These are phyloP conservation scores for Nadsonia commutata DNA, from an alignment of 1,139 yeast species.

Conservation along the genomic window DNA sequence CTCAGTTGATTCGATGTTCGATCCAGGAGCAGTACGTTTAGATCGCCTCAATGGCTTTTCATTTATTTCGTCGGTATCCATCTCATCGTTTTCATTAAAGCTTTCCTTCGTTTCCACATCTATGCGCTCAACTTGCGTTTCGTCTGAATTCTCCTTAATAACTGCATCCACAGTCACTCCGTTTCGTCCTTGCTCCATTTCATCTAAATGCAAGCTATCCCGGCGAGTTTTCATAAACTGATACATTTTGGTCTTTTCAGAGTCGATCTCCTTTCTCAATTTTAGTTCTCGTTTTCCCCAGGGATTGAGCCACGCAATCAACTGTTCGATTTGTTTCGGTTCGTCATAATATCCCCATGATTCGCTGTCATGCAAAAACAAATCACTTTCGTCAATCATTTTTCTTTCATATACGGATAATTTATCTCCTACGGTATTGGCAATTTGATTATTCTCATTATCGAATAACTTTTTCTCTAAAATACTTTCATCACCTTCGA, in stretches of 20 bases:
- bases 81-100: conserved; percentile 5
- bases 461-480: conserved; percentile 11
- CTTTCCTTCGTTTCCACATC: neutral
- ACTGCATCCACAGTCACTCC: conserved; percentile 14
- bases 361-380: conserved; percentile 34
- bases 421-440: conserved; percentile 11
- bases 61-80: neutral
- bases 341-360: conserved; percentile 65
- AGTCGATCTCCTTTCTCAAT: conserved; percentile 44
- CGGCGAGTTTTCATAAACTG: conserved; percentile 46
- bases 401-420: conserved; percentile 36
- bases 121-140: conserved; percentile 7
- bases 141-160: conserved; percentile 17
- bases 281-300: conserved; percentile 65
- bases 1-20: neutral
- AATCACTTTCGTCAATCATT: conserved; percentile 50
- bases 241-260: conserved; percentile 34
- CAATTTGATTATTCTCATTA: conserved; percentile 15
- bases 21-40: neutral
- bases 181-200: conserved; percentile 18
- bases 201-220: conserved; percentile 22
- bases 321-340: conserved; percentile 39
- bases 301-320: conserved; percentile 55
- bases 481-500: conserved; percentile 7
- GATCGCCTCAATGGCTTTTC: neutral